Evolutionary conservation across 2,329 filamentous ascomycete genomes (phyloP), one percentile per base, ranked within the genome.

Genomic region (Botrytis aclada): DNA sequence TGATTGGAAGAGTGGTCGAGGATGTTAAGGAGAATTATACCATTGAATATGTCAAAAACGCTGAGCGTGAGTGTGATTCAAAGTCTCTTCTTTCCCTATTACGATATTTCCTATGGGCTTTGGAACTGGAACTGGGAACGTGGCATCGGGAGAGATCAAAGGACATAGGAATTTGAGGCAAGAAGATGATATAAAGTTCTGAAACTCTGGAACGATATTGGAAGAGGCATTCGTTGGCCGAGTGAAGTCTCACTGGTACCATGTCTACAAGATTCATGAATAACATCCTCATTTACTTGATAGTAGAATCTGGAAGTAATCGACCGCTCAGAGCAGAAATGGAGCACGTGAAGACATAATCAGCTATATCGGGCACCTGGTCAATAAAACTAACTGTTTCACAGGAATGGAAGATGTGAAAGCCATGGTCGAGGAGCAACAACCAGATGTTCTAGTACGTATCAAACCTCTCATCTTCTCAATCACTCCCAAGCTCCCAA

Each of bases 11-110:
- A 0, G 81, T 93, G 54, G 84, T 87, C 18, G 88, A 90, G 72
- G 86, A 85, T 20, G 81, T 93, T 45, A 89, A 89, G 79, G 89
- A 90, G 72, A 83, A 82, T 56, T 92, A 92, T 80, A 88, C 84
- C 1, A 91, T 93, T 76, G 83, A 86, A 54, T 85, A 92, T 79
- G 84, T 87, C 37, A 88, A 84, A 51, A 92, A 93, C 79, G 88
- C 86, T 77, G 85, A 88, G 60, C 87, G 89, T 91, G 81, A 77
- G 85, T 80, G 51, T 25, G 25, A 29, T 54, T 10, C 18, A 37
- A 7, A 20, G 29, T 54, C 14, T 47, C 41, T 29, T 29, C 22
- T 67, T 6, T 64, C 16, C 62, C 34, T 47, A 37, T 66, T 67
- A 3, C 41, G 58, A 2, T 25, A 2, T 9, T 22, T 34, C 0